A percentile compares a stretch with the other conserved stretches of the same genome.
Evolutionary conservation across 2,329 filamentous ascomycete species (phyloP).

Genomic region (Periglandula ipomoeae): DNA sequence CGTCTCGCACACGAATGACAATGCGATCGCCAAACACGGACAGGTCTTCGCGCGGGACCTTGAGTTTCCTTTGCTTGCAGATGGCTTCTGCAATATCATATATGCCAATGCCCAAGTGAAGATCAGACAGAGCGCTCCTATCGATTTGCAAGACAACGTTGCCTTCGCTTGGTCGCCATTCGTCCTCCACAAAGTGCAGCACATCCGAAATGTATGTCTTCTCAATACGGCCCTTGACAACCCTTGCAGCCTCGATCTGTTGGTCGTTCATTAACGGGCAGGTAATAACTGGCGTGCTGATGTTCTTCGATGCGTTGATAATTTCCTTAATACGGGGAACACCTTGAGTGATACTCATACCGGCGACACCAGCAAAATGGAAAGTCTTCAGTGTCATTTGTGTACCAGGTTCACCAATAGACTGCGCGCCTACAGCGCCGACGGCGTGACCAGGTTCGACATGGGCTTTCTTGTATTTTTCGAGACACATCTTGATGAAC

Average conservation of each 20-base stretch:
- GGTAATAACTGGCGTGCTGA: conserved; percentile 88
- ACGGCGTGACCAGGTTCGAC: conserved; percentile 94
- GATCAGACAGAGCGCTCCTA: conserved; percentile 63
- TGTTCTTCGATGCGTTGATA: conserved; percentile 92
- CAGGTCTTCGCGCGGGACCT: conserved; percentile 59
- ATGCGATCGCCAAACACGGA: conserved; percentile 55
- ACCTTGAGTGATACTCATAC: conserved; percentile 99
- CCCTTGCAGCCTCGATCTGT: conserved; percentile 69
- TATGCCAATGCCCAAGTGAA: conserved; percentile 71
- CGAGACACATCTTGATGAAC: conserved; percentile 75
- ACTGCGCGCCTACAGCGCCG: conserved; percentile 91
- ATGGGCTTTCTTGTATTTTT: conserved; percentile 84
- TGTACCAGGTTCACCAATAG: conserved; percentile 94
- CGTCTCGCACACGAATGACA: conserved; percentile 60
- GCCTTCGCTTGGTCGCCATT: conserved; percentile 69
- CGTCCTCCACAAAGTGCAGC: conserved; percentile 74
- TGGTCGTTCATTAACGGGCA: conserved; percentile 73
- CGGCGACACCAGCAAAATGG: conserved; percentile 98
- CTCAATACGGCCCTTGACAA: conserved; percentile 89
- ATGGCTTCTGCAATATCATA: conserved; percentile 70
- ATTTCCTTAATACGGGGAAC: conserved; percentile 99
- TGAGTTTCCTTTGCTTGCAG: conserved; percentile 72
- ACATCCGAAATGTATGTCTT: conserved; percentile 85
- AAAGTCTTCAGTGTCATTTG: conserved; percentile 99
- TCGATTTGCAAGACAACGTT: conserved; percentile 79